Base-by-base conservation (phyloP, 2,329 filamentous ascomycete genomes). In the Lecanicillium sp. region DNA sequence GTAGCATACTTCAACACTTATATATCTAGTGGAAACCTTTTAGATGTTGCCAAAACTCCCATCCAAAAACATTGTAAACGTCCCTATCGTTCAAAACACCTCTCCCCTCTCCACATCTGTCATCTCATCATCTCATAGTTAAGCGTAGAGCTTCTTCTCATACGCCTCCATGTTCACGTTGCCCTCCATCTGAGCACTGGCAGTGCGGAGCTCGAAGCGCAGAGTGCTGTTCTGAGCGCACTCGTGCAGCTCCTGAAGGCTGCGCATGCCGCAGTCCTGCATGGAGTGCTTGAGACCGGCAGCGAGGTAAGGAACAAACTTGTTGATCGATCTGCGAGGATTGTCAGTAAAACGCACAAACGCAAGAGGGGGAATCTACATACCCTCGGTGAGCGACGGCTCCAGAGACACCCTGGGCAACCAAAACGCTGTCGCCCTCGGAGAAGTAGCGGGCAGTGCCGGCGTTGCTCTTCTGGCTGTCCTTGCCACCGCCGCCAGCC, bases 111-210 rank as follows among this genome's bases (percentile, higher is more conserved):
- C 19, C 5, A 36, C 29, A 31, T 32, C 17, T 25, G 7, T 38
- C 35, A 33, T 36, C 36, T 17, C 36, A 13, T 43, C 37, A 17
- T 39, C 28, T 19, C 13, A 13, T 33, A 42, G 20, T 64, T 79
- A 96, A 55, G 88, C 87, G 68, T 94, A 98, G 51, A 98, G 84
- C 78, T 97, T 98, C 84, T 98, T 98, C 74, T 97, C 92, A 62
- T 94, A 97, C 61, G 87, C 90, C 72, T 97, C 88, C 75, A 98
- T 88, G 69, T 97, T 94, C 45, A 98, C 89, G 59, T 90, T 92
- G 48, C 92, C 92, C 73, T 98, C 92, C 43, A 94, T 76, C 76
- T 95, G 88, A 36, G 92, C 92, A 64, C 88, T 95, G 44, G 88
- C 84, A 45, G 88, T 97, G 54, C 92, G 77, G 56, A 97, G 74